These are phyloP conservation scores for Clonostachys rhizophaga DNA, from an alignment of 2,329 filamentous ascomycete species.

Conservation along the genomic window DNA sequence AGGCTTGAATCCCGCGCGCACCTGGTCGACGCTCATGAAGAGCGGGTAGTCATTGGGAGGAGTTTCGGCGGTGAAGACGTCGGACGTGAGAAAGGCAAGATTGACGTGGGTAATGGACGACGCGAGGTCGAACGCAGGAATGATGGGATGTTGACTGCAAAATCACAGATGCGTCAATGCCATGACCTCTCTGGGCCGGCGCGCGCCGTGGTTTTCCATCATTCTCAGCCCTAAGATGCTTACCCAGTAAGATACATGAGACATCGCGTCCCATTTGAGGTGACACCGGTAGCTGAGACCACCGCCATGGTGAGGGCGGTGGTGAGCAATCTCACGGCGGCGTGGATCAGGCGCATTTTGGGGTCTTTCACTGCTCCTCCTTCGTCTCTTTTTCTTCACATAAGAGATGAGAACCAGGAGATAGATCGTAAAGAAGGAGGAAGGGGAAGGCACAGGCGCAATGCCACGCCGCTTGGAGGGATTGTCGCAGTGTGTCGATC, in stretches of 20 bases:
- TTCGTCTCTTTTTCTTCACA: no score
- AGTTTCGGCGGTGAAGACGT: conserved; percentile 40
- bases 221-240: conserved; percentile 3
- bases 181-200: background rate
- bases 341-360: background rate
- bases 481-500: no score
- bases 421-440: no score
- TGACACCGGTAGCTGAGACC: background rate
- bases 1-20: conserved; percentile 39
- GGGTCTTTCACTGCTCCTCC: no score
- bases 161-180: background rate
- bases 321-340: background rate
- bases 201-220: background rate
- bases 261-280: conserved; percentile 1
- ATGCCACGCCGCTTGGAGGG: no score
- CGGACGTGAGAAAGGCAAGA: conserved; percentile 52
- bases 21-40: conserved; percentile 43
- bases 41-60: conserved; percentile 34
- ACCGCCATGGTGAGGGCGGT: background rate
- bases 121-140: conserved; percentile 29
- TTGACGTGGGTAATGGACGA: conserved; percentile 49
- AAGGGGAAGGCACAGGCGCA: no score
- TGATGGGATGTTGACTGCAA: conserved; percentile 38
- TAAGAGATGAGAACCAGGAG: no score
- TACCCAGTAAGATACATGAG: conserved; percentile 41